Base-by-base conservation (phyloP, 495 filamentous ascomycete genomes). In the Polyplosphaeria fusca region DNA sequence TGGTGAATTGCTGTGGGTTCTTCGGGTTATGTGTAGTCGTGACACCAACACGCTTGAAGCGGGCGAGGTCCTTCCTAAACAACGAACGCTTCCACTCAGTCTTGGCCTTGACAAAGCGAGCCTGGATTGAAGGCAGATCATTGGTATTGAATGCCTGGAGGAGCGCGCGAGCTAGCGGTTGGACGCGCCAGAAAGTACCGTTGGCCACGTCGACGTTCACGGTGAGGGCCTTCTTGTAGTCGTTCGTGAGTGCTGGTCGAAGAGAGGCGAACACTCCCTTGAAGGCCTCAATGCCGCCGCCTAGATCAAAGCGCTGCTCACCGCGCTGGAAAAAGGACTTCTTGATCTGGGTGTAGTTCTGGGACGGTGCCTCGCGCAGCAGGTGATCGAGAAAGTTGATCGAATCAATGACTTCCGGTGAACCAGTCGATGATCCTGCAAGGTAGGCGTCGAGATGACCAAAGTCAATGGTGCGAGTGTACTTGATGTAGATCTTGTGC, bases 311-410 rank as follows among this genome's bases (percentile, higher is more conserved):
- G 14, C 74, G 68, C 4, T 77, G 61, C 67, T 46, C 71, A 41
- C 48, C 75, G 61, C 56, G 73, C 48, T 63, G 68, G 67, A 91
- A 95, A 73, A 93, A 94, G 0, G 81, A 86, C 20, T 89, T 86
- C 68, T 86, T 90, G 64, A 94, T 82, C 0, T 79, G 72, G 0
- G 80, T 77, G 64, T 84, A 84, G 5, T 74, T 69, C 56, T 79
- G 73, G 0, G 82, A 82, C 0, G 93, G 89, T 1, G 67, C 71
- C 70, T 95, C 84, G 12, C 92, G 89, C 32, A 98, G 71, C 18
- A 89, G 73, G 67, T 98, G 93, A 58, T 98, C 92, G 2, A 97
- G 74, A 70, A 96, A 94, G 68, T 86, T 95, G 59, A 96, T 80
- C 39, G 87, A 83, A 65, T 94, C 87, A 14, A 95, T 73, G 24